Conservation (phyloP, 148 eudicot genomes). For the Persicaria tinctoria region DNA sequence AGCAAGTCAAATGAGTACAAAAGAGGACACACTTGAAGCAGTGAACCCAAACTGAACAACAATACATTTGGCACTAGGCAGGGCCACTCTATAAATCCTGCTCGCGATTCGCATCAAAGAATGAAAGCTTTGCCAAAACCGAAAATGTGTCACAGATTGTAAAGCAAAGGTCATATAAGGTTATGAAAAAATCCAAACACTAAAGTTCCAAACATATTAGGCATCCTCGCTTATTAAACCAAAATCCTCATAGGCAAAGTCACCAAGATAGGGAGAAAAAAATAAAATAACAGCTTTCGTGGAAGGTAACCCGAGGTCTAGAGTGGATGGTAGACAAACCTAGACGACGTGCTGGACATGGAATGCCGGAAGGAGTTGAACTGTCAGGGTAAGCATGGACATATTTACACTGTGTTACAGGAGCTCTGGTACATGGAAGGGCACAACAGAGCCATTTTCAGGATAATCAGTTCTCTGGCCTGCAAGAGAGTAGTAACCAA, state of each 20-base stretch:
- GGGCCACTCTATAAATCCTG: no score
- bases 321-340: conserved; percentile 1
- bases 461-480: conserved; percentile 80
- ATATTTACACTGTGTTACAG: conserved; percentile 20
- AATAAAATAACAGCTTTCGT: background rate
- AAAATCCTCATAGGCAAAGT: background rate
- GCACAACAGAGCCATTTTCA: conserved; percentile 32
- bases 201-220: background rate
- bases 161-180: no score
- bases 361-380: background rate
- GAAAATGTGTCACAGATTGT: no score
- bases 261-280: background rate
- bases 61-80: no score
- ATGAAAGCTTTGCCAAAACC: no score
- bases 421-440: conserved; percentile 21
- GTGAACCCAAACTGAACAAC: no score
- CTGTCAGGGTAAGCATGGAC: background rate
- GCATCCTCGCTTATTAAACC: conserved; percentile 3
- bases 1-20: no score
- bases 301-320: background rate
- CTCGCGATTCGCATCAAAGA: no score
- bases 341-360: background rate
- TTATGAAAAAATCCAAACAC: no score
- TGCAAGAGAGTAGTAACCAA: conserved; percentile 82
- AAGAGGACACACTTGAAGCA: no score